Evolutionary conservation across 225 moss, liverwort and hornwort species (phyloP).

Genomic region (Pleurozium schreberi): DNA sequence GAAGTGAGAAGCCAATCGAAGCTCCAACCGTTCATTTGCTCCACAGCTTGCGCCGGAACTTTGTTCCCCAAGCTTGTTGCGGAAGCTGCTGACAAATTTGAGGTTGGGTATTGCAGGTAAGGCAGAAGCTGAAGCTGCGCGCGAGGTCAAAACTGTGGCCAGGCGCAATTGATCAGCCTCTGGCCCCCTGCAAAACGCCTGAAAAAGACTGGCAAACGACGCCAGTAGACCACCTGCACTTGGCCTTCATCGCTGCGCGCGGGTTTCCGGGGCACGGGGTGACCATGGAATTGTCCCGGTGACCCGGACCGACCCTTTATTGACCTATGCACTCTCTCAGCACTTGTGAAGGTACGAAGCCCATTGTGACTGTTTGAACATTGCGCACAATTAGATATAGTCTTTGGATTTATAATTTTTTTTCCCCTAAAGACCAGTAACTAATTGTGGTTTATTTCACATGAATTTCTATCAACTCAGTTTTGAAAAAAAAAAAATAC

Average conservation of each 20-base stretch:
- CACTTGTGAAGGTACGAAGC: neutral
- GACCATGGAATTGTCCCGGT: too few species aligned
- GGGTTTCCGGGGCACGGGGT: neutral
- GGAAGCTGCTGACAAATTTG: neutral
- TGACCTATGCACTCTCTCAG: neutral
- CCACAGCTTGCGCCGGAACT: neutral
- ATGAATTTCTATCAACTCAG: accelerated
- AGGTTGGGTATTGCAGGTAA: neutral
- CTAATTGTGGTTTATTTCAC: neutral
- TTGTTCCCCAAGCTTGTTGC: neutral
- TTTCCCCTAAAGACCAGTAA: accelerated
- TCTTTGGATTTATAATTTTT: too few species aligned
- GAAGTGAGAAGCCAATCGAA: neutral
- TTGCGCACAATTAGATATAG: too few species aligned
- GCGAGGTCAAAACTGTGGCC: neutral
- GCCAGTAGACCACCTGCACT: neutral
- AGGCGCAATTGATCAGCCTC: neutral
- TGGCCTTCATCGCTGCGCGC: neutral
- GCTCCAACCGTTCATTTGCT: neutral
- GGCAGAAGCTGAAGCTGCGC: too few species aligned
- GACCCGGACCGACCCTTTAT: neutral
- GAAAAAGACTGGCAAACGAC: too few species aligned
- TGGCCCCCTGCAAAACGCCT: neutral
- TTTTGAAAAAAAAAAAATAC: neutral
- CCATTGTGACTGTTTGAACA: neutral